phyloP scores from a whole-genome alignment of 2,329 filamentous ascomycete genomes.

The Trichoderma polysporum region DNA sequence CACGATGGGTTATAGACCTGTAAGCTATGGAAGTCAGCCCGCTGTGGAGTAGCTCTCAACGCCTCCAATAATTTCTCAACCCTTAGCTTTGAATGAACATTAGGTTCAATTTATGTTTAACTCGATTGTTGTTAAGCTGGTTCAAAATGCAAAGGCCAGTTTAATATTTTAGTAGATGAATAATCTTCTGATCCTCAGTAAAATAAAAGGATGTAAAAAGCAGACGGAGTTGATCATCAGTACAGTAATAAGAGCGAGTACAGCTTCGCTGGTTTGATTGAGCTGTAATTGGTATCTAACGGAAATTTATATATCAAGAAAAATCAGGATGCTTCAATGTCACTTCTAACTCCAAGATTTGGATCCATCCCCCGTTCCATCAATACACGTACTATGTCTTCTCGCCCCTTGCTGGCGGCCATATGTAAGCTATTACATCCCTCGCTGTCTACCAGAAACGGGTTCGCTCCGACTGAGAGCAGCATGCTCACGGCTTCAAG shows the following conservation, averaged over 20 bases:
- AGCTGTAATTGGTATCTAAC: background rate
- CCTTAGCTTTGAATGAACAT: too few relatives aligned
- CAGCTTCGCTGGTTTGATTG: background rate
- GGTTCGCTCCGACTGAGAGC: conserved; percentile 7
- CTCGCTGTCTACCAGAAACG: conserved; percentile 7
- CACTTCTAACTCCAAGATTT: conserved; percentile 10
- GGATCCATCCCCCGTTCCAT: conserved; percentile 17
- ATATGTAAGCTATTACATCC: conserved; percentile 12
- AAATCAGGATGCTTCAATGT: conserved; percentile 2
- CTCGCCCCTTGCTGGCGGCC: conserved; percentile 4
- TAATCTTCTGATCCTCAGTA: background rate
- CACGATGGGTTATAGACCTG: background rate
- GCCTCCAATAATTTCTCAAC: too few relatives aligned
- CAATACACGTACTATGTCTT: conserved; percentile 14
- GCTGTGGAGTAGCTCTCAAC: too few relatives aligned
- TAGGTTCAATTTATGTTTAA: too few relatives aligned
- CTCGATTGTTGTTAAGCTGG: too few relatives aligned
- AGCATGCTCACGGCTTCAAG: conserved; percentile 12
- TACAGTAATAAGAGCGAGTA: background rate
- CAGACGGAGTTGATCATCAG: background rate
- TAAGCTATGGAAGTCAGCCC: too few relatives aligned
- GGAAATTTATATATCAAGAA: background rate
- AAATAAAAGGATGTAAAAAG: background rate
- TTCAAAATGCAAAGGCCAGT: background rate
- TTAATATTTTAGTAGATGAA: background rate